Evolutionary conservation across 148 eudicot genomes (phyloP).

Genomic region (Selenicereus undatus): DNA sequence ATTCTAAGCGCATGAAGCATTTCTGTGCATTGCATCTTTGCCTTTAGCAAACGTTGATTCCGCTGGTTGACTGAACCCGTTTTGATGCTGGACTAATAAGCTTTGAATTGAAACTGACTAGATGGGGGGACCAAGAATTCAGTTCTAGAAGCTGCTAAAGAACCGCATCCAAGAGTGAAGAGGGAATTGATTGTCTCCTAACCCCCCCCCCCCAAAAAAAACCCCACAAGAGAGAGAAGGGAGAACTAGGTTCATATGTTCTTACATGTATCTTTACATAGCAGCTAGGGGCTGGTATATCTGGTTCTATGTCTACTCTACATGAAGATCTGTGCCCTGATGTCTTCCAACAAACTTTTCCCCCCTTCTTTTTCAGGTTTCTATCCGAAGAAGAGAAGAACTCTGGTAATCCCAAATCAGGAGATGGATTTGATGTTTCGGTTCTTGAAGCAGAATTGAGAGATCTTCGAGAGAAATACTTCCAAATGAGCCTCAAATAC

Average conservation of each 20-base stretch:
- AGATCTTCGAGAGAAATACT: constrained; percentile 79
- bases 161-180: not conserved
- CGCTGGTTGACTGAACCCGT: too few relatives aligned
- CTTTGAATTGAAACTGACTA: too few relatives aligned
- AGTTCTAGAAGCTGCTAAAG: too few relatives aligned
- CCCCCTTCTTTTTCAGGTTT: constrained; percentile 30
- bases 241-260: not conserved
- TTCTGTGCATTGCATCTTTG: too few relatives aligned
- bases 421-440: constrained; percentile 37
- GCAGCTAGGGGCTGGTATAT: not conserved
- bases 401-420: constrained; percentile 26
- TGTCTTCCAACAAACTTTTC: not conserved
- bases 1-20: too few relatives aligned
- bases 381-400: constrained; percentile 39
- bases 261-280: not conserved
- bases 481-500: constrained; percentile 77
- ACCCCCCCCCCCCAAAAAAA: not conserved
- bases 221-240: too few relatives aligned
- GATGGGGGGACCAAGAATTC: too few relatives aligned
- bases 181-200: not conserved
- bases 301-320: not conserved
- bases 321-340: not conserved
- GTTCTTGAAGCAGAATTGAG: constrained; percentile 60
- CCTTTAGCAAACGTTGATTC: too few relatives aligned
- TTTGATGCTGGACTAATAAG: too few relatives aligned